Percentiles rank a stretch among this genome's conserved stretches.
phyloP scores from a whole-genome alignment of 352 stramenopile species.

The Phytophthora niederhauseri region DNA sequence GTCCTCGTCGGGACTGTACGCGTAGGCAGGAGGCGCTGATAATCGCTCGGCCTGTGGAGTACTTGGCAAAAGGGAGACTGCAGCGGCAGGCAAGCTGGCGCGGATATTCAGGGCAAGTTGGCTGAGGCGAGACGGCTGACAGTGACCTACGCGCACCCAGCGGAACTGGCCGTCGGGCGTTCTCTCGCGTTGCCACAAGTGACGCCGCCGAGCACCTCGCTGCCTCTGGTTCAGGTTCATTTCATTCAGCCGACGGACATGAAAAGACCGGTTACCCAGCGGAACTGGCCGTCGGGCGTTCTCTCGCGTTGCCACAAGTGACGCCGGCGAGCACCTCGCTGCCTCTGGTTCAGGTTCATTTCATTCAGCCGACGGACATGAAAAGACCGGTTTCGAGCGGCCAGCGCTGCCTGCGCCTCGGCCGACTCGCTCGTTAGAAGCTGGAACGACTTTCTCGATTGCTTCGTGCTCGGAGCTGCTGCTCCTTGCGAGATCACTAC shows the following conservation, averaged over 20 bases:
- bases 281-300: conserved; percentile 73
- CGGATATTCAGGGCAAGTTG: conserved; percentile 34
- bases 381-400: conserved; percentile 73
- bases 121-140: conserved; percentile 68
- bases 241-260: conserved; percentile 79
- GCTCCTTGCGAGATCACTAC: conserved; percentile 75
- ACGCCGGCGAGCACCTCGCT: conserved; percentile 66
- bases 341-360: conserved; percentile 82
- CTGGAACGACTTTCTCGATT: conserved; percentile 35
- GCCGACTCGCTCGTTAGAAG: conserved; percentile 31
- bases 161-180: conserved; percentile 75
- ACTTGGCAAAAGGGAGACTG: neutral
- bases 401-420: conserved; percentile 43
- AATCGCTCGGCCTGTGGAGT: conserved; percentile 22
- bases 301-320: conserved; percentile 84
- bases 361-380: conserved; percentile 82
- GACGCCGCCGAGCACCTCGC: conserved; percentile 66
- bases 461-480: conserved; percentile 19
- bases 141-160: conserved; percentile 79
- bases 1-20: conserved; percentile 17
- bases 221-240: conserved; percentile 86
- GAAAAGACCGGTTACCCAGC: too few relatives aligned
- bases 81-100: conserved; percentile 8
- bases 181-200: conserved; percentile 82
- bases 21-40: conserved; percentile 30